Percentiles rank a stretch among this genome's conserved stretches.
These are phyloP conservation scores for Setaria italica DNA, from an alignment of 202 grass and related monocot genomes.

Conservation along the genomic window DNA sequence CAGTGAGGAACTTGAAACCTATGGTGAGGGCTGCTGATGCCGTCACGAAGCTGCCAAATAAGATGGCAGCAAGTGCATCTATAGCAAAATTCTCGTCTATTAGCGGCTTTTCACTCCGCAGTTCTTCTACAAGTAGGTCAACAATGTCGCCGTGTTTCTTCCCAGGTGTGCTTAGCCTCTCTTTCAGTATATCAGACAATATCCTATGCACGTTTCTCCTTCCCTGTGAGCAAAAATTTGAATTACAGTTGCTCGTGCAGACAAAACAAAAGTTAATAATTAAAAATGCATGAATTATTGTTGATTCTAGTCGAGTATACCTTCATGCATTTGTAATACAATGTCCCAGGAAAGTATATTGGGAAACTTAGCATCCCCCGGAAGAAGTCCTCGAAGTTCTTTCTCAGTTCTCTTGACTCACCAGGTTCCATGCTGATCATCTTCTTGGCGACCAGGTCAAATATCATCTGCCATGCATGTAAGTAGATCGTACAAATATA, in stretches of 20 bases:
- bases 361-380: constrained; percentile 48
- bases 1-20: constrained; percentile 62
- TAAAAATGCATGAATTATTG: too few species aligned
- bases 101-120: constrained; percentile 47
- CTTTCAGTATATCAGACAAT: constrained; percentile 31
- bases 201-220: constrained; percentile 49
- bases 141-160: constrained; percentile 58
- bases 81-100: constrained; percentile 43
- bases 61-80: constrained; percentile 51
- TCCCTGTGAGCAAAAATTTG: constrained; percentile 27
- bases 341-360: constrained; percentile 52
- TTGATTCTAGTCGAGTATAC: too few species aligned
- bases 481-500: not conserved
- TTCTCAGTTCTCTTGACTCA: constrained; percentile 38
- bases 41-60: constrained; percentile 55
- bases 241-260: too few species aligned
- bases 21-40: constrained; percentile 51
- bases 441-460: constrained; percentile 59
- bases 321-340: constrained; percentile 61
- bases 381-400: constrained; percentile 49
- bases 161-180: constrained; percentile 40
- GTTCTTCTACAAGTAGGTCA: constrained; percentile 49
- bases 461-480: constrained; percentile 49
- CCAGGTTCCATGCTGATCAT: constrained; percentile 35
- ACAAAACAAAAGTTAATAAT: not conserved